Percentiles rank a stretch among this genome's conserved stretches.
phyloP scores from a whole-genome alignment of 768 basidiomycete species.

The Paxillus involutus region DNA sequence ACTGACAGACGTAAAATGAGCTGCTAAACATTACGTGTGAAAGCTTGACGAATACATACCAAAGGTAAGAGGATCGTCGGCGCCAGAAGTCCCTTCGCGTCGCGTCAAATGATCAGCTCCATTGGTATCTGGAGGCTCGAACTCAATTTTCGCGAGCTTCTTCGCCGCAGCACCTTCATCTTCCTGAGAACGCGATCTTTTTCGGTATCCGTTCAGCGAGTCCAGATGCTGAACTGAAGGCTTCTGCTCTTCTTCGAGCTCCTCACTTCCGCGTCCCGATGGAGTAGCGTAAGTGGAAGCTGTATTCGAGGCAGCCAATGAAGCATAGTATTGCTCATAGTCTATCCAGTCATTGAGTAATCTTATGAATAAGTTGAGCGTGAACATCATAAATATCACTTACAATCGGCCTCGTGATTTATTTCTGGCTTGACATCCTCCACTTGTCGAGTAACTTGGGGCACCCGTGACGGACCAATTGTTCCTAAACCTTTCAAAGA shows the following conservation, averaged over 20 bases:
- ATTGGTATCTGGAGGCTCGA: conserved; percentile 25
- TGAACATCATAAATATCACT: conserved; percentile 25
- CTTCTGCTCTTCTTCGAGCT: conserved; percentile 67
- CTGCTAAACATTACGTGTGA: background rate
- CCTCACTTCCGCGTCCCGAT: conserved; percentile 51
- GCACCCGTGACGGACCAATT: conserved; percentile 37
- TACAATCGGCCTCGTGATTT: conserved; percentile 66
- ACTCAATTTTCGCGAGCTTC: conserved; percentile 45
- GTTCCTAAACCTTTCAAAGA: conserved; percentile 69
- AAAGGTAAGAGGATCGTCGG: conserved; percentile 65
- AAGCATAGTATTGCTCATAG: conserved; percentile 83
- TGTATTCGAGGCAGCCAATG: conserved; percentile 61
- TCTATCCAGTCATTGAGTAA: conserved; percentile 38
- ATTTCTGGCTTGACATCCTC: conserved; percentile 48
- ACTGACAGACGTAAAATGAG: conserved; percentile 43
- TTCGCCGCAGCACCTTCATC: conserved; percentile 43
- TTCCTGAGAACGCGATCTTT: conserved; percentile 68
- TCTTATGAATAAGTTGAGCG: background rate
- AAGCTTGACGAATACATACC: conserved; percentile 43
- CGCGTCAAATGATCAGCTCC: background rate
- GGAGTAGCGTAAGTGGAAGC: conserved; percentile 65
- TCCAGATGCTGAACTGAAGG: conserved; percentile 66
- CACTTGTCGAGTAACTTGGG: conserved; percentile 26
- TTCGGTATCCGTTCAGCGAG: conserved; percentile 69
- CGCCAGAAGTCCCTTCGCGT: conserved; percentile 2